These are phyloP conservation scores for Saccharomycopsis fermentans DNA, from an alignment of 805 yeast species.

Conservation along the genomic window DNA sequence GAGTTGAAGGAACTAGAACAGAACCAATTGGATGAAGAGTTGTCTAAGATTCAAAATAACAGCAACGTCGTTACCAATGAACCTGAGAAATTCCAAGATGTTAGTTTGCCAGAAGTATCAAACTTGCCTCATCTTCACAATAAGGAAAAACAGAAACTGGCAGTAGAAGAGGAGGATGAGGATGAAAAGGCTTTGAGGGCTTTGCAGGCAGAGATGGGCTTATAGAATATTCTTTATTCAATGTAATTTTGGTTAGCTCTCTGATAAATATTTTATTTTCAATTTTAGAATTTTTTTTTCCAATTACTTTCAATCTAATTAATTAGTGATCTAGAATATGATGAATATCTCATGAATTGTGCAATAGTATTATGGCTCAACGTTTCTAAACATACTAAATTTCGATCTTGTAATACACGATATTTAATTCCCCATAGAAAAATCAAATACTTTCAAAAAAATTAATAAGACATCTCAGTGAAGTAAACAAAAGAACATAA, in stretches of 20 bases:
- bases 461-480: no score
- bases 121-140: conserved; percentile 24
- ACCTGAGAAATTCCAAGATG: conserved; percentile 17
- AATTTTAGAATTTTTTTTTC: background rate
- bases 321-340: no score
- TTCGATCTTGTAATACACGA: no score
- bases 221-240: conserved; percentile 27
- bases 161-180: conserved; percentile 55
- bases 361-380: background rate
- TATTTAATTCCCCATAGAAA: no score
- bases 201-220: conserved; percentile 80
- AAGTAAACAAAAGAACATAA: no score
- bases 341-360: no score
- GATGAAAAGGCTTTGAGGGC: conserved; percentile 76
- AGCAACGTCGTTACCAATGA: conserved; percentile 5
- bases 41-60: conserved; percentile 23
- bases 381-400: background rate
- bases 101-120: conserved; percentile 39
- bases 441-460: no score
- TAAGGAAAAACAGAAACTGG: conserved; percentile 17
- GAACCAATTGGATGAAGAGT: conserved; percentile 57
- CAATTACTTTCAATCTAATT: background rate
- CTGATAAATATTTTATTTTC: conserved; percentile 2
- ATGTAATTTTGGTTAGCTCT: background rate
- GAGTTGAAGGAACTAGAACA: conserved; percentile 84